phyloP scores from a whole-genome alignment of 2,329 filamentous ascomycete species.

The Pseudogymnoascus verrucosus region DNA sequence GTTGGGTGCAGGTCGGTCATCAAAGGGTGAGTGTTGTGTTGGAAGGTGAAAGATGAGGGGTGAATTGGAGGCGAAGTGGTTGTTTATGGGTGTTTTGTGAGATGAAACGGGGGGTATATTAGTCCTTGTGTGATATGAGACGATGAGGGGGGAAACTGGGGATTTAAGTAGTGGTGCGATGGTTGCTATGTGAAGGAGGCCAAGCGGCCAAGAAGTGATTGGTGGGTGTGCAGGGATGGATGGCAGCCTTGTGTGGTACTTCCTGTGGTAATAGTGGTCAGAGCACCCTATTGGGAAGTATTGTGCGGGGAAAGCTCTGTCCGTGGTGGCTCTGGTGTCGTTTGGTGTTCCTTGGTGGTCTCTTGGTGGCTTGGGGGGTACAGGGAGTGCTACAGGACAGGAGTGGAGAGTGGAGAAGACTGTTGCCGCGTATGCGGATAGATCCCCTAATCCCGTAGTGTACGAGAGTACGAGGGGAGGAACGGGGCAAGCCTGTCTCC shows the following conservation, averaged over 20 bases:
- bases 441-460: no score
- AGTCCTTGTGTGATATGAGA: not conserved
- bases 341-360: not conserved
- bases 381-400: no score
- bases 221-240: not conserved
- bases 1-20: no score
- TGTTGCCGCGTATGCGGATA: no score
- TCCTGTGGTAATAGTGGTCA: not conserved
- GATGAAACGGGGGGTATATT: not conserved
- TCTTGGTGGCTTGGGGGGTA: not conserved
- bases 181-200: not conserved
- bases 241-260: not conserved
- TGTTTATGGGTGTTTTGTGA: not conserved
- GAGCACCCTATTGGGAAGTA: not conserved
- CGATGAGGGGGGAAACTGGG: not conserved
- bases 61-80: not conserved
- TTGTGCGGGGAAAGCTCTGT: not conserved
- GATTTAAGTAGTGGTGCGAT: not conserved
- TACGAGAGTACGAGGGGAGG: no score
- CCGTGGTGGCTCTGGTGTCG: not conserved
- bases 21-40: not conserved
- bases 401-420: no score
- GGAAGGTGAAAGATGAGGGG: not conserved
- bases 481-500: no score
- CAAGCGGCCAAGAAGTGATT: not conserved